Base-by-base conservation (phyloP, 805 yeast species). In the Kuraishia piskuri region DNA sequence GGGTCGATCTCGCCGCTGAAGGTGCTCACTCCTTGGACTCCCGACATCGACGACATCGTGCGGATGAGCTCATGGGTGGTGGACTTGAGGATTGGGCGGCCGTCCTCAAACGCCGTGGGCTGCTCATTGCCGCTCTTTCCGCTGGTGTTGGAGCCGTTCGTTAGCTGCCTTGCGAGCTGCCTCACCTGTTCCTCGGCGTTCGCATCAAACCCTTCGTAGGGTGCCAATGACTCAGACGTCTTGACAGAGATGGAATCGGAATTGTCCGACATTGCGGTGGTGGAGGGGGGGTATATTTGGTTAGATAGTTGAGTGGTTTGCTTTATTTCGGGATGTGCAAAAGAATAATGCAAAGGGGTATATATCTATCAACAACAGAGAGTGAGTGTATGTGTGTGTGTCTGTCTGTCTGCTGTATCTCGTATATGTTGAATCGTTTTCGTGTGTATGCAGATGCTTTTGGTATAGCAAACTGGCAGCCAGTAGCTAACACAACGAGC, bases 21-120 rank as follows among this genome's bases (percentile, higher is more conserved):
- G 1, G 83, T 77, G 47, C 60, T 59, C 1, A 71, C 64, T 54
- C 84, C 84, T 0, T 81, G 81, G 24, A 77, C 79, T 51, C 70
- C 71, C 2, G 80, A 74, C 80, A 80, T 75, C 53, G 78, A 73
- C 2, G 82, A 68, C 56, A 81, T 66, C 48, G 70, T 67, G 50
- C 68, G 61, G 46, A 70, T 57, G 25, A 68, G 56, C 20, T 59
- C 58, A 20, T 20, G 52, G 20, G 54, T 55, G 31, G 51, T 58
- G 46, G 54, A 50, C 24, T 40, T 50, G n/a, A 37, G 52, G 37
- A 48, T 50, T 50, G 10, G 51, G 40, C 24, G 21, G 24, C 52
- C 55, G 51, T 55, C 31, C 51, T 54, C 22, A 50, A 48, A 22
- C n/a, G 9, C 45, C 17, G 24, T 46, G 6, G 22, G 45, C 8